Evolutionary conservation across 306 rosid species (phyloP).

Genomic region (Pachyrhizus erosus): DNA sequence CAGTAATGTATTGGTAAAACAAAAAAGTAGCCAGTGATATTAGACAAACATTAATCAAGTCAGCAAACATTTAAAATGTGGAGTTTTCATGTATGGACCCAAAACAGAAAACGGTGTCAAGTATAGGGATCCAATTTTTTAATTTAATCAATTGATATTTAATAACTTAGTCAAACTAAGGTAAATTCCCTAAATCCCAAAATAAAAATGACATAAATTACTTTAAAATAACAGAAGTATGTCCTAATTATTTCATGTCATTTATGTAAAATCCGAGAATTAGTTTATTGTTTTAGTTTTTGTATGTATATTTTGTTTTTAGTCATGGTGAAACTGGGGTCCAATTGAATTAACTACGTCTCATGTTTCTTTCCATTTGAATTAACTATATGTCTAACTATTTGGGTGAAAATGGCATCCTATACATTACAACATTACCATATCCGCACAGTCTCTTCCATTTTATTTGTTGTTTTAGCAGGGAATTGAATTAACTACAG

Average conservation of each 20-base stretch:
- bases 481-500: slow-evolving; percentile 11
- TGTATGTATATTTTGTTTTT: not conserved
- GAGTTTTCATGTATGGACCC: not conserved
- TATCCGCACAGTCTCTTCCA: not conserved
- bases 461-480: slow-evolving; percentile 3
- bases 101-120: not conserved
- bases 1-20: no score
- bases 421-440: not conserved
- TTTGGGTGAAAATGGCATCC: slow-evolving; percentile 18
- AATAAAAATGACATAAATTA: not conserved
- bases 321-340: not conserved
- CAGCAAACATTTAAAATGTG: not conserved
- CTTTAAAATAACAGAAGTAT: not conserved
- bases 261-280: not conserved
- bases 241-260: not conserved
- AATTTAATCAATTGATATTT: not conserved
- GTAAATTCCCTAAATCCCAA: not conserved
- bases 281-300: slow-evolving; percentile 4
- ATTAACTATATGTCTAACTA: not conserved
- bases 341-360: not conserved
- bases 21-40: not conserved
- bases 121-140: not conserved
- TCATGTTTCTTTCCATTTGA: not conserved
- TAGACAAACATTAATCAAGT: not conserved
- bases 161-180: slow-evolving; percentile 5